Evolutionary conservation across 768 basidiomycete genomes (phyloP).

Genomic region (Suillus ampliporus): DNA sequence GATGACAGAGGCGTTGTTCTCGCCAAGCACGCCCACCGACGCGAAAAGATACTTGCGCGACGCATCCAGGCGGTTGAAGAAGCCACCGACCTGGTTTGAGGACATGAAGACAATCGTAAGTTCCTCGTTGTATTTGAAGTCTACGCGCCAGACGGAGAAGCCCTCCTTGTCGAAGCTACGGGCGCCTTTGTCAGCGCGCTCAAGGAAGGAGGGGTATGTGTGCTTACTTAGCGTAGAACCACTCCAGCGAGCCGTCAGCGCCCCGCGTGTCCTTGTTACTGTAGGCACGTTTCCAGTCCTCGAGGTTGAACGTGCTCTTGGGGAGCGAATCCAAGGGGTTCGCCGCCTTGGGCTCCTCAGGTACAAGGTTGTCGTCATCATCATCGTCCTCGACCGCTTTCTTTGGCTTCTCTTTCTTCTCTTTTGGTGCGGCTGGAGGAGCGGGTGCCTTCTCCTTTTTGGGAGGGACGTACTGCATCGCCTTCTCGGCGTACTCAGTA

Average conservation of each 20-base stretch:
- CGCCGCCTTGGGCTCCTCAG: slow-evolving; percentile 88
- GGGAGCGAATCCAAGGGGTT: slow-evolving; percentile 94
- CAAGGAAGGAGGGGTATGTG: not conserved
- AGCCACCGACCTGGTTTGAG: slow-evolving; percentile 90
- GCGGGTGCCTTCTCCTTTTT: slow-evolving; percentile 64
- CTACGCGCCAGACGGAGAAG: slow-evolving; percentile 89
- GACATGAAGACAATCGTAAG: slow-evolving; percentile 95
- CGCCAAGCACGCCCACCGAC: slow-evolving; percentile 89
- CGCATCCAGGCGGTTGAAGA: slow-evolving; percentile 98
- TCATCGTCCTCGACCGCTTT: slow-evolving; percentile 65
- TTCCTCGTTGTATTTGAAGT: slow-evolving; percentile 97
- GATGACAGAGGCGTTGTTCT: slow-evolving; percentile 77
- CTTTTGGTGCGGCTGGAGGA: slow-evolving; percentile 50
- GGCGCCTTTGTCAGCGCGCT: slow-evolving; percentile 11
- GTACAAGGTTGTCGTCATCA: slow-evolving; percentile 76
- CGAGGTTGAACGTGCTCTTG: slow-evolving; percentile 85
- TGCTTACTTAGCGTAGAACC: slow-evolving; percentile 94
- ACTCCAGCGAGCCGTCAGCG: slow-evolving; percentile 81
- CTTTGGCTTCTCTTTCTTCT: slow-evolving; percentile 67
- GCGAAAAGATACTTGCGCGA: slow-evolving; percentile 97
- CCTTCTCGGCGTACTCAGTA: slow-evolving; percentile 69
- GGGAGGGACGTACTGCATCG: slow-evolving; percentile 71
- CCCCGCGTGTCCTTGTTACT: slow-evolving; percentile 98
- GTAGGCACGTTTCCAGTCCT: slow-evolving; percentile 98
- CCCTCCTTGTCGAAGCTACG: slow-evolving; percentile 85